These are phyloP conservation scores for Diaporthe nobilis DNA, from an alignment of 2,329 filamentous ascomycete species.

Conservation along the genomic window DNA sequence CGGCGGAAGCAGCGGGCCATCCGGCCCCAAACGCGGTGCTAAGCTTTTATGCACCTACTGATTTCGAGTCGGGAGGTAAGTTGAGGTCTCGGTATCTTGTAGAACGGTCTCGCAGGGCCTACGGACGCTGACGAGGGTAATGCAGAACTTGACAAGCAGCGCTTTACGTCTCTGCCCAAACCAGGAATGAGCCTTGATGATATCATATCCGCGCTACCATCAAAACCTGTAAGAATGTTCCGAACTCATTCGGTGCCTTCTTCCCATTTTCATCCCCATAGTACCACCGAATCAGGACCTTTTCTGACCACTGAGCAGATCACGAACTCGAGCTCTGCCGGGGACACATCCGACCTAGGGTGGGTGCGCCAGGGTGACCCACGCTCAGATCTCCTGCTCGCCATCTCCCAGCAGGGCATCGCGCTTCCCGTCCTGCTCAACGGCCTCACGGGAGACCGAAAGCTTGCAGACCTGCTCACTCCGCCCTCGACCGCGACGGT, in stretches of 20 bases:
- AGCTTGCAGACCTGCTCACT: neutral
- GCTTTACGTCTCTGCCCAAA: too few species aligned
- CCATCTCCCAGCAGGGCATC: slow-evolving; percentile 46
- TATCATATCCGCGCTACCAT: too few species aligned
- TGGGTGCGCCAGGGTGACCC: slow-evolving; percentile 7
- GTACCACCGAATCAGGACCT: too few species aligned
- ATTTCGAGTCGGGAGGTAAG: neutral
- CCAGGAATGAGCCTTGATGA: too few species aligned
- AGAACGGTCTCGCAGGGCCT: too few species aligned
- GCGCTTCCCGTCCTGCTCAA: slow-evolving; percentile 47
- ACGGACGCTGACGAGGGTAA: too few species aligned
- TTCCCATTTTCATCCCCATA: too few species aligned
- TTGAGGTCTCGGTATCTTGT: neutral
- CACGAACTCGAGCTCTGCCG: too few species aligned
- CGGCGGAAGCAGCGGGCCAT: slow-evolving; percentile 43
- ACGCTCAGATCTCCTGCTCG: neutral
- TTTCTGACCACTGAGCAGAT: too few species aligned
- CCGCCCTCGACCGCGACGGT: neutral
- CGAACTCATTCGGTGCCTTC: too few species aligned
- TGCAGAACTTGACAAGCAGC: neutral
- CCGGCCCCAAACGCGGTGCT: neutral
- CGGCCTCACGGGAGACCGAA: neutral
- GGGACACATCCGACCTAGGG: neutral
- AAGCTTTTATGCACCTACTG: neutral
- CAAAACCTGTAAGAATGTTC: too few species aligned